Conservation (phyloP, 2,329 filamentous ascomycete genomes). For the Phialophora tarda region DNA sequence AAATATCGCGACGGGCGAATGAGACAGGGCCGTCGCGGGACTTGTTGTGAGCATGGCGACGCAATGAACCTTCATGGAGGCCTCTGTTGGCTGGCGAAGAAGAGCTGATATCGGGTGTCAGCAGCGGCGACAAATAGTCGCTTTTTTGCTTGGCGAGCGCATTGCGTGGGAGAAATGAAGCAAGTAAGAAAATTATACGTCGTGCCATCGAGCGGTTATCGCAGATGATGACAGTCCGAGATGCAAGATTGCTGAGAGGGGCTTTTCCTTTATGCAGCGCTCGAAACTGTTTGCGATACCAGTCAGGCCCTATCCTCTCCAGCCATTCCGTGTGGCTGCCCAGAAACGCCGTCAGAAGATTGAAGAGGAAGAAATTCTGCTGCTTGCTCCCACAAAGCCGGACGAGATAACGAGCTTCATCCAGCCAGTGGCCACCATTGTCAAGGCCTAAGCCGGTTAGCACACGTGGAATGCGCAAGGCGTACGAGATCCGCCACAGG, state of each 20-base stretch:
- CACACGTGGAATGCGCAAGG: constrained; percentile 62
- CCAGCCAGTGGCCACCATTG: constrained; percentile 64
- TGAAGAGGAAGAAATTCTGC: constrained; percentile 65
- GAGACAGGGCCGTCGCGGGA: constrained; percentile 27
- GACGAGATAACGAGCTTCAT: constrained; percentile 64
- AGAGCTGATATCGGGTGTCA: constrained; percentile 31
- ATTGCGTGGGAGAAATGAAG: constrained; percentile 59
- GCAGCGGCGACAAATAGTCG: constrained; percentile 31
- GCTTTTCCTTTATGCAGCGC: constrained; percentile 56
- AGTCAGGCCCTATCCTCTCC: constrained; percentile 59
- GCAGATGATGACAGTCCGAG: constrained; percentile 63
- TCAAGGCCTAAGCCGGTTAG: constrained; percentile 59
- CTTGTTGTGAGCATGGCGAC: constrained; percentile 26
- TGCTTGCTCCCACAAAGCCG: constrained; percentile 61
- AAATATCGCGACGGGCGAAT: constrained; percentile 27
- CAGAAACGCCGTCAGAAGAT: constrained; percentile 64
- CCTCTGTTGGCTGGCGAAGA: constrained; percentile 25
- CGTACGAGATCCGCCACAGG: constrained; percentile 58
- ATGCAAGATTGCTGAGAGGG: constrained; percentile 56
- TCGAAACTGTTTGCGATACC: constrained; percentile 58
- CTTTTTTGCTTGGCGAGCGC: constrained; percentile 25
- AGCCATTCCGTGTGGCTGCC: constrained; percentile 67
- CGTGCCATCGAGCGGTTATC: constrained; percentile 65
- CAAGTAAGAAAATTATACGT: constrained; percentile 62
- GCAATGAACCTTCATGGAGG: constrained; percentile 21